Evolutionary conservation across 2,329 filamentous ascomycete species (phyloP).

Genomic region (Sarocladium strictum): DNA sequence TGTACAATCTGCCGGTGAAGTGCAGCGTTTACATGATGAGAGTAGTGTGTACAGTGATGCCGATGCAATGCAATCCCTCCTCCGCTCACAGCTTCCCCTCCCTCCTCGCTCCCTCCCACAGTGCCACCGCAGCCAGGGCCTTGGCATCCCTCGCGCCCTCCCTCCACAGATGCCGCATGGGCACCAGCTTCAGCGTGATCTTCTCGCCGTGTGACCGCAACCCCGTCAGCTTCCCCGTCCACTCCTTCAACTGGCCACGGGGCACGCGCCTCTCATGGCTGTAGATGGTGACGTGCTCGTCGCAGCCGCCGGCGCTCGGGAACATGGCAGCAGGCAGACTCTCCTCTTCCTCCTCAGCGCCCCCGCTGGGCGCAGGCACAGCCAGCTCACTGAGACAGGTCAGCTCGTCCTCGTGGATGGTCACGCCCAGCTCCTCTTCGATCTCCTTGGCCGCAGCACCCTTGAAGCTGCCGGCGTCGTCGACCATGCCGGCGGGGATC

Average conservation of each 20-base stretch:
- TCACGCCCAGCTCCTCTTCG: conserved; percentile 51
- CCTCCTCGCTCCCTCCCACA: conserved; percentile 50
- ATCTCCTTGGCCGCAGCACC: conserved; percentile 56
- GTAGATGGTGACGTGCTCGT: conserved; percentile 55
- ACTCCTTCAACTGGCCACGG: conserved; percentile 43
- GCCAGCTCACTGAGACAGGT: conserved; percentile 47
- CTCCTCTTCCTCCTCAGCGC: conserved; percentile 18
- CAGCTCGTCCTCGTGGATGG: conserved; percentile 41
- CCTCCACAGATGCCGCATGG: conserved; percentile 49
- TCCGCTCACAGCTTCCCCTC: conserved; percentile 41
- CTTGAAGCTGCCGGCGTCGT: conserved; percentile 46
- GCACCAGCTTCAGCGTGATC: conserved; percentile 55
- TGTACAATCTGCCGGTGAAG: too few species aligned
- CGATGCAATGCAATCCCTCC: too few species aligned
- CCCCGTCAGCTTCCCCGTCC: conserved; percentile 53
- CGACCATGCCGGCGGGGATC: conserved; percentile 54
- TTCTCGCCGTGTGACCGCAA: conserved; percentile 53
- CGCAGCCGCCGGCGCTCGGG: conserved; percentile 53
- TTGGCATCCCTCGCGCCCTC: conserved; percentile 54
- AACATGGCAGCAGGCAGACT: conserved; percentile 44
- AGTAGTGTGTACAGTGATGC: too few species aligned
- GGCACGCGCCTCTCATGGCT: conserved; percentile 48
- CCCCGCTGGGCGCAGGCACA: conserved; percentile 17
- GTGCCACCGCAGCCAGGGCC: conserved; percentile 50
- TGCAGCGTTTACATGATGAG: too few species aligned